Conservation (phyloP, 1,284 basidiomycete genomes). For the Xerocomus minutiporus region DNA sequence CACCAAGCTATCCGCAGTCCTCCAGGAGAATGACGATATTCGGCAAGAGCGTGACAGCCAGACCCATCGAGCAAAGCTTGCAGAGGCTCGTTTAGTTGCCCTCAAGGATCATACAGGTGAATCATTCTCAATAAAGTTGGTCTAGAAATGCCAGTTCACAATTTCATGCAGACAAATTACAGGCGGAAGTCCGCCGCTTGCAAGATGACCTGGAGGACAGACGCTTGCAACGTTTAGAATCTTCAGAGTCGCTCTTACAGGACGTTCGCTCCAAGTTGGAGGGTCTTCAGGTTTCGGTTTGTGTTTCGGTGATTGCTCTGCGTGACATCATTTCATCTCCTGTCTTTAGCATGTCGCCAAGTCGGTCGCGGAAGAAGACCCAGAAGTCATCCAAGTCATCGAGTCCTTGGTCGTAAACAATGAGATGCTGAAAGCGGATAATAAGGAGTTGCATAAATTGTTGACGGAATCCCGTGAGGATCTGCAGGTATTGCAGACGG, state of each 20-base stretch:
- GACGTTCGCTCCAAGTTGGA: constrained; percentile 70
- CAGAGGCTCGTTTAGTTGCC: constrained; percentile 61
- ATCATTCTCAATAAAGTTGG: constrained; percentile 23
- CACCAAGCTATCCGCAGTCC: constrained; percentile 52
- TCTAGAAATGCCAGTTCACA: constrained; percentile 3
- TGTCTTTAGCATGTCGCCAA: constrained; percentile 41
- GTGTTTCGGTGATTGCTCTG: constrained; percentile 16
- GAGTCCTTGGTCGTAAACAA: constrained; percentile 82
- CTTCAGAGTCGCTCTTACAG: constrained; percentile 67
- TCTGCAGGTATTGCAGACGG: constrained; percentile 60
- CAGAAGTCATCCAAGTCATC: constrained; percentile 64
- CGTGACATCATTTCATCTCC: constrained; percentile 10
- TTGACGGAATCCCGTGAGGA: constrained; percentile 78
- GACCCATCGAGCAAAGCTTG: constrained; percentile 61
- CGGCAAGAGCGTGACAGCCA: constrained; percentile 80
- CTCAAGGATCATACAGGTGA: constrained; percentile 61
- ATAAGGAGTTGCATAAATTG: constrained; percentile 70
- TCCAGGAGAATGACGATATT: constrained; percentile 79
- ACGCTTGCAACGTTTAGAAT: constrained; percentile 61
- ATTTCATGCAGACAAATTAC: constrained; percentile 58
- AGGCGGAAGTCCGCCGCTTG: constrained; percentile 61
- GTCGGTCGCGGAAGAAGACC: constrained; percentile 43
- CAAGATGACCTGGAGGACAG: constrained; percentile 64
- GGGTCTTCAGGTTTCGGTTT: constrained; percentile 55
- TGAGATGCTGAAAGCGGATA: constrained; percentile 75